phyloP scores from a whole-genome alignment of 225 moss, liverwort and hornwort species.

The Bryoerythrophyllum caledonicum region DNA sequence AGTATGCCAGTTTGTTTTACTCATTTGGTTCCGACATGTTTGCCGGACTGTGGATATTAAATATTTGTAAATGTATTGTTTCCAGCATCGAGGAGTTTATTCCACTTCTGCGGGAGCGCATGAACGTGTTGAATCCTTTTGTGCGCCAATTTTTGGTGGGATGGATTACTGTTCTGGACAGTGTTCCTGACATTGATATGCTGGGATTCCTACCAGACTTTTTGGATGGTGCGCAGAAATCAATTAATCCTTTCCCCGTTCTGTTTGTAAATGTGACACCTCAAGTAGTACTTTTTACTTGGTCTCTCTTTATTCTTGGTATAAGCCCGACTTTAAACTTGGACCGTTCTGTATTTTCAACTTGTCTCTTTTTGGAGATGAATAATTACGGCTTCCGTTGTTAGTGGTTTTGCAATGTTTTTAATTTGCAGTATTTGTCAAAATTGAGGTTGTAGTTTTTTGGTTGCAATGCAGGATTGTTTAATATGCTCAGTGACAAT shows the following conservation, averaged over 20 bases:
- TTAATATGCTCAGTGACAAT: constrained; percentile 96
- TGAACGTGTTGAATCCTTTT: constrained; percentile 94
- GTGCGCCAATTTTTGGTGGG: constrained; percentile 97
- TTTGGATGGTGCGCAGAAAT: constrained; percentile 77
- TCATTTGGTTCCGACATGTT: constrained; percentile 7
- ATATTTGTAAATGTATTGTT: constrained; percentile 15
- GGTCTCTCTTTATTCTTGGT: not conserved
- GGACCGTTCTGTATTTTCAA: constrained; percentile 6
- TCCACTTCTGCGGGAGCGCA: constrained; percentile 85
- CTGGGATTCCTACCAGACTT: constrained; percentile 98
- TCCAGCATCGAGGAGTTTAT: constrained; percentile 96
- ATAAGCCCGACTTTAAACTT: constrained; percentile 8
- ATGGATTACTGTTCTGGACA: constrained; percentile 98
- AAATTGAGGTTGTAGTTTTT: constrained; percentile 9
- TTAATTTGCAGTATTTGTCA: not conserved
- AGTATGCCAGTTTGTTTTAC: not conserved
- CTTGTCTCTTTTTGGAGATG: constrained; percentile 15
- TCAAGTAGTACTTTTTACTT: not conserved
- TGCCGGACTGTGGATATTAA: constrained; percentile 17
- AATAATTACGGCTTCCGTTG: not conserved
- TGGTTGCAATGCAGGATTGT: constrained; percentile 67
- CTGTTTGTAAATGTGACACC: not conserved
- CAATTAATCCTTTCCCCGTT: not conserved
- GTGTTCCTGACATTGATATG: constrained; percentile 98
- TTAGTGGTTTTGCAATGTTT: constrained; percentile 3